Base-by-base conservation (phyloP, 2,329 filamentous ascomycete genomes). In the Claviceps sp. region DNA sequence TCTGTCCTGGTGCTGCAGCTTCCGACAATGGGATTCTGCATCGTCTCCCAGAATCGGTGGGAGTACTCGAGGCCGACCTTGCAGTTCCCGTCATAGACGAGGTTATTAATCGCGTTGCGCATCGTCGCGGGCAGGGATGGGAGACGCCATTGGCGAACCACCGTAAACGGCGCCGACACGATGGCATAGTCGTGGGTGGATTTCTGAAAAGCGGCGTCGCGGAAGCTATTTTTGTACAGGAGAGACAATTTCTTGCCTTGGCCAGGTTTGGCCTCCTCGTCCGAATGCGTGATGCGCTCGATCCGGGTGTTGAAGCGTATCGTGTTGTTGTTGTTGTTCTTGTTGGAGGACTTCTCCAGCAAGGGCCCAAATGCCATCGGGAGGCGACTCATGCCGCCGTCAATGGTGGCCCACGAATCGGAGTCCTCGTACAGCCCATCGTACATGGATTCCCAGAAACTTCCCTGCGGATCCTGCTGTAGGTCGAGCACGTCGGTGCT, bases 21-120 rank as follows among this genome's bases (percentile, higher is more conserved):
- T 13, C 84, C 84, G 54, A 77, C 71, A 62, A 87, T 87, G 5
- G 74, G 73, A 47, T 69, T 70, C 34, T 67, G 62, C 48, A 66
- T 66, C 53, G 73, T 69, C 59, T 78, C 75, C 76, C 75, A 79
- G 68, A 78, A 79, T 1, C 84, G 79, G 0, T 82, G 79, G 53
- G 76, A 70, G 69, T 84, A 88, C 63, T 84, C 81, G 2, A 87
- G 73, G 0, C 82, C 78, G 0, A 87, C 75, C 62, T 78, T 78
- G 69, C 76, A 79, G 45, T 73, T 70, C 0, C 64, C 59, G 1
- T 54, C 60, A 64, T 77, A 77, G 16, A 64, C 63, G 48, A 77
- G 57, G 36, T 69, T 67, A n/a, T 60, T 56, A 60, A 78, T 77
- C 13, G 75, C 75, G 55, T 72, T 69, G 42, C 42, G 42, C 51